Base-by-base conservation (phyloP, 352 stramenopile species). In the Pythium phragmiticola region DNA sequence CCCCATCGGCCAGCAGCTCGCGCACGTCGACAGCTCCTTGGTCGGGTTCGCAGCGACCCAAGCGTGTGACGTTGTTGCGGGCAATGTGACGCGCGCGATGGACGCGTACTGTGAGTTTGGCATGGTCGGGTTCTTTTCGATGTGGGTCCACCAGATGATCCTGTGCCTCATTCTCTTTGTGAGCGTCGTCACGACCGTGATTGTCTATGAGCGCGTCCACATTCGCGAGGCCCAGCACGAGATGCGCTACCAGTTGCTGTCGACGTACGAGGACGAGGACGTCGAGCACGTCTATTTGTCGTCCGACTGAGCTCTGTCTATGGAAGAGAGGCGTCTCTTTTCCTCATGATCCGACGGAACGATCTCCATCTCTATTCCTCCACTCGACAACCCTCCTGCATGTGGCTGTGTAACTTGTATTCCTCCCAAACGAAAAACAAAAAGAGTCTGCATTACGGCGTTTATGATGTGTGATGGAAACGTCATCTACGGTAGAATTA, bases 141-240 rank as follows among this genome's bases (percentile, higher is more conserved):
- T 94, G 81, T 94, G 85, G 85, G 76, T 89, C 50, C 85, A 94
- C 60, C 85, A 94, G 74, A 81, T 94, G 37, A 57, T 91, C 55
- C 61, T 94, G 12, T 94, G 85, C 53, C 52, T 89, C n/a, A 74
- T 90, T 34, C 68, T 94, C 4, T 91, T 92, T 61, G 75, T 90
- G 50, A 80, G 78, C 65, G 75, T 92, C 49, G 57, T 92, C 43
- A 76, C 82, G 41, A 80, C 80, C 13, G 83, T 92, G 55, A 69
- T 91, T 33, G 81, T 92, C 14, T 94, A 91, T 72, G 78, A 94
- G 70, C 78, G 81, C 55, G 80, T 92, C 45, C 76, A 90, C 61
- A 76, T 84, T 16, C 77, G 79, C 36, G 78, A 94, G 67, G 49
- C 81, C 36, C 72, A 72, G 19, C 28, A 76, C 52, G 75, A 91